phyloP scores from a whole-genome alignment of 2,329 filamentous ascomycete species.

The Aureobasidium sp. region DNA sequence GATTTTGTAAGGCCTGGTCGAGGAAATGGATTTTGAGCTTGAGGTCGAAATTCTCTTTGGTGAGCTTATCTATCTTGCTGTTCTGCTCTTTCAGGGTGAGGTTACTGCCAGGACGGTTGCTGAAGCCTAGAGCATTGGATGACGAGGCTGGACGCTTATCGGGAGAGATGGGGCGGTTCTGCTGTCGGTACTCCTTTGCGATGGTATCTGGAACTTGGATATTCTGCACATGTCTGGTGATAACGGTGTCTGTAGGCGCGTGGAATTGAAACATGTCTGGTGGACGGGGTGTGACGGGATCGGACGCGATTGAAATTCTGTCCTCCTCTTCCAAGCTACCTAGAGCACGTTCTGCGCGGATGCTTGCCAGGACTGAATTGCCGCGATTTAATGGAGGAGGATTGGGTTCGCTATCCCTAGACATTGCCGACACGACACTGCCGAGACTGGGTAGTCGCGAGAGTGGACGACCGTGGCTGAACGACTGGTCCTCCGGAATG shows the following conservation, averaged over 20 bases:
- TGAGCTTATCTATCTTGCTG: conserved; percentile 94
- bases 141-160: conserved; percentile 59
- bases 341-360: conserved; percentile 45
- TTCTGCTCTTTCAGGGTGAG: conserved; percentile 97
- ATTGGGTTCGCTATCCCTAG: conserved; percentile 54
- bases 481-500: conserved; percentile 51
- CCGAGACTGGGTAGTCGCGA: conserved; percentile 86
- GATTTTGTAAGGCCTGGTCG: conserved; percentile 90
- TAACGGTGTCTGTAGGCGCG: conserved; percentile 80
- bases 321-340: conserved; percentile 63
- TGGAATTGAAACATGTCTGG: conserved; percentile 54
- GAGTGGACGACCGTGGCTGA: conserved; percentile 49
- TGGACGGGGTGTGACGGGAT: conserved; percentile 75
- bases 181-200: conserved; percentile 85
- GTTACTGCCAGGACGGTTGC: conserved; percentile 38
- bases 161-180: conserved; percentile 67
- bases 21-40: conserved; percentile 99
- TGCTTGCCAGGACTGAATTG: conserved; percentile 33
- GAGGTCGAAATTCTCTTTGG: conserved; percentile 98
- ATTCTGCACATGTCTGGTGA: conserved; percentile 88
- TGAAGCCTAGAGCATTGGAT: conserved; percentile 32
- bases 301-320: conserved; percentile 48
- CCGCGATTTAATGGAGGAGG: conserved; percentile 28
- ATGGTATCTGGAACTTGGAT: conserved; percentile 93
- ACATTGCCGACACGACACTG: conserved; percentile 84